Evolutionary conservation across 2,329 filamentous ascomycete species (phyloP), one percentile per base, ranked within the genome.

Genomic region (Xylariaceae sp.): DNA sequence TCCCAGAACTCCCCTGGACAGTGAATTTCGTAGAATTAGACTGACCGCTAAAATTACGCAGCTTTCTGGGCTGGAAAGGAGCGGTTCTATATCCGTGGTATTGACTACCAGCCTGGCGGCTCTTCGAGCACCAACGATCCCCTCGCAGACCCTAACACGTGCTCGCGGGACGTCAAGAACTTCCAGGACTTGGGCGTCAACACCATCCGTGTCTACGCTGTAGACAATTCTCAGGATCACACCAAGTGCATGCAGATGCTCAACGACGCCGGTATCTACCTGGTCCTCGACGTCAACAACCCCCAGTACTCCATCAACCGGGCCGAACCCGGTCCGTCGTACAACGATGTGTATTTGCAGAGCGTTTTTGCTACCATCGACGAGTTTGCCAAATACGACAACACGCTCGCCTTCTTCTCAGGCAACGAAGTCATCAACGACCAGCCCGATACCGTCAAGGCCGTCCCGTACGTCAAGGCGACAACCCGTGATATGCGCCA

Each of bases 131-230:
- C 76, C 62, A 50, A 64, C n/a, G 91, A 96, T 68, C 90, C 91
- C 57, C 85, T 96, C 51, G 85, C 88, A 59, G 85, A 95, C 65
- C 68, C 76, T 29, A 72, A 72, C 3, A 74, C 79, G 67, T 96
- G 91, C 81, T 80, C 82, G 71, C 87, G 91, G 61, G 90, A 95
- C 68, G 87, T 96, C 64, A 73, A 75, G 50, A 78, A 89, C 70
- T 95, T 96, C 83, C 82, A 89, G 76, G 81, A 90, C 62, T 79
- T 96, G 49, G 90, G 91, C 47, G 77, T 96, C 74, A 96, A 96
- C 79, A 91, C 90, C 30, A 79, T 96, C 68, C 91, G 91, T 72
- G 88, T 96, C 59, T 96, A 96, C 80, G 90, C 87, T 12, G 85
- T 95, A 63, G 91, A 96, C 78, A 96, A 96, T 80, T 85, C 85